A percentile compares a stretch with the other conserved stretches of the same genome.
phyloP scores from a whole-genome alignment of 495 filamentous ascomycete species.

The Penicillium paxilli region DNA sequence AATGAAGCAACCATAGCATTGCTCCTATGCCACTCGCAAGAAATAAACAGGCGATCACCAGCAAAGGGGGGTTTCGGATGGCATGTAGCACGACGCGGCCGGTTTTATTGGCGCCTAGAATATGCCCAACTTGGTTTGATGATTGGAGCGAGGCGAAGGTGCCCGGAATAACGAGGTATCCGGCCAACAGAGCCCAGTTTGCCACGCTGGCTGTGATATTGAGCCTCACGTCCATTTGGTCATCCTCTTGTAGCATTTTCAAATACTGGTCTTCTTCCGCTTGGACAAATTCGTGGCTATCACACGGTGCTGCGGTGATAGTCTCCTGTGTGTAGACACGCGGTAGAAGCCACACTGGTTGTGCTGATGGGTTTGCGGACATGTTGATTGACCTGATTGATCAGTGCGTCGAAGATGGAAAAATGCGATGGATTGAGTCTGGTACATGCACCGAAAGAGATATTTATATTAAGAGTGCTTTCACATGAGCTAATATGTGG shows the following conservation, averaged over 20 bases:
- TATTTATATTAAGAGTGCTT: no score
- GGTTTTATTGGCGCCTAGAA: slow-evolving; percentile 1
- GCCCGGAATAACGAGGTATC: slow-evolving; percentile 3
- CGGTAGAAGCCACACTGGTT: neutral
- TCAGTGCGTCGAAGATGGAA: no score
- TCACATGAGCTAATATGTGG: no score
- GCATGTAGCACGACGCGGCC: slow-evolving; percentile 1
- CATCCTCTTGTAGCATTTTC: slow-evolving; percentile 3
- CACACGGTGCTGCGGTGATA: neutral
- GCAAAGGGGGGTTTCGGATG: slow-evolving; percentile 5
- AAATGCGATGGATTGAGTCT: no score
- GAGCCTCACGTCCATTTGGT: slow-evolving; percentile 1
- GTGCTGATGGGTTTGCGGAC: no score
- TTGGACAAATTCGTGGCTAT: neutral
- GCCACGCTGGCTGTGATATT: neutral
- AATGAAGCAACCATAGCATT: slow-evolving; percentile 2
- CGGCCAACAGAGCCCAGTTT: slow-evolving; percentile 1
- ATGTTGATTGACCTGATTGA: no score
- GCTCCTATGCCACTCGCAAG: slow-evolving; percentile 1
- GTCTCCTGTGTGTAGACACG: neutral
- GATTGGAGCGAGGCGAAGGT: neutral
- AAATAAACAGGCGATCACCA: slow-evolving; percentile 5
- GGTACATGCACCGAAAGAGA: no score
- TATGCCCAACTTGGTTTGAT: slow-evolving; percentile 5
- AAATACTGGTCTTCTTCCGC: neutral